A percentile compares a stretch with the other conserved stretches of the same genome.
Conservation (phyloP, 2,329 filamentous ascomycete genomes). For the Onygena corvina region DNA sequence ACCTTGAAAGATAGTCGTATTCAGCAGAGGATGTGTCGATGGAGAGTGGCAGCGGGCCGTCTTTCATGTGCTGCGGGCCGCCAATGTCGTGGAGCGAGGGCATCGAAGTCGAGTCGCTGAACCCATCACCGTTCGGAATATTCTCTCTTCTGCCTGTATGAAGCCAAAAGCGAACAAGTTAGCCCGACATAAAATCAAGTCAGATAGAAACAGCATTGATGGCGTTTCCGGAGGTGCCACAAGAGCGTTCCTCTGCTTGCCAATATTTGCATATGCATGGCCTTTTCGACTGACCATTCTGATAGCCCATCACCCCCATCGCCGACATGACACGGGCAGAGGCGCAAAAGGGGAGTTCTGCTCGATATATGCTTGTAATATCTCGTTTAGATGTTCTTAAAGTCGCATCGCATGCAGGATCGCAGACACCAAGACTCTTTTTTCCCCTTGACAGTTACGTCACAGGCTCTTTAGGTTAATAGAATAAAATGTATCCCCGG, state of each 20-base stretch:
- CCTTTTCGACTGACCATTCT: neutral
- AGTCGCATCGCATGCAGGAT: conserved; percentile 1
- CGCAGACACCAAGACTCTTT: neutral
- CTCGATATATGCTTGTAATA: too few species aligned
- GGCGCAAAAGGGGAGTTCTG: neutral
- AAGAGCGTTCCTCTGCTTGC: neutral
- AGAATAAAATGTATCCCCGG: too few species aligned
- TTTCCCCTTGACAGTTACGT: neutral
- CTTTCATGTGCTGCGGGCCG: conserved; percentile 40
- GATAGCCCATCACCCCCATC: conserved; percentile 1
- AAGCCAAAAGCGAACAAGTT: neutral
- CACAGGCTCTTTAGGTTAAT: neutral
- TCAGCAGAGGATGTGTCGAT: conserved; percentile 59
- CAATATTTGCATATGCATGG: neutral
- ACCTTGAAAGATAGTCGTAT: conserved; percentile 65
- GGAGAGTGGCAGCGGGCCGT: conserved; percentile 57
- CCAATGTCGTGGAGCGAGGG: conserved; percentile 17
- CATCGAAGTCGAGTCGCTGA: neutral
- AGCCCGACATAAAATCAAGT: neutral
- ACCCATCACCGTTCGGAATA: neutral
- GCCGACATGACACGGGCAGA: neutral
- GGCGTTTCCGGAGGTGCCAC: neutral
- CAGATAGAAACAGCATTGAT: neutral
- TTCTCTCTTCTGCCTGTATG: neutral
- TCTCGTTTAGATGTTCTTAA: neutral